Evolutionary conservation across 257 asterid genomes (phyloP).

Genomic region (Solanum arcanum): DNA sequence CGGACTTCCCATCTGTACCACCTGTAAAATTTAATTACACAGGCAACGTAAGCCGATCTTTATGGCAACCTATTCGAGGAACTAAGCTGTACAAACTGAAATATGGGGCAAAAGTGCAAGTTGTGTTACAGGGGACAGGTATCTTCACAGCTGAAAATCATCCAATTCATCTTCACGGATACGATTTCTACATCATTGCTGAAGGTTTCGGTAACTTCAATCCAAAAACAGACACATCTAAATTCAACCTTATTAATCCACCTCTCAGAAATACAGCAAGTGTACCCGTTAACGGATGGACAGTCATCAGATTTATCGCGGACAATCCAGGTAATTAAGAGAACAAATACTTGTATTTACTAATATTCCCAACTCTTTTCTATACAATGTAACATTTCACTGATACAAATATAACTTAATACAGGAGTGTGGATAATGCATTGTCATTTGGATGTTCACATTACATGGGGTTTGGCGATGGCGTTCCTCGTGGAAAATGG

Average conservation of each 20-base stretch:
- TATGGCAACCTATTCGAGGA: slow-evolving; percentile 60
- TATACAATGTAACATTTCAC: background rate
- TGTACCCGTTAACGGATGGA: slow-evolving; percentile 81
- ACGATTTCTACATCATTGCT: slow-evolving; percentile 67
- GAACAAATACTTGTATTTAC: background rate
- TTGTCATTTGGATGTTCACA: slow-evolving; percentile 86
- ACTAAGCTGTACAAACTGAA: slow-evolving; percentile 54
- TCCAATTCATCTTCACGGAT: slow-evolving; percentile 87
- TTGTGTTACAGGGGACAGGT: slow-evolving; percentile 77
- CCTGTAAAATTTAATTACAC: slow-evolving; percentile 61
- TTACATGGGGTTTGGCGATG: slow-evolving; percentile 74
- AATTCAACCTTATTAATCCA: slow-evolving; percentile 72
- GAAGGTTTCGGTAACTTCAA: slow-evolving; percentile 85
- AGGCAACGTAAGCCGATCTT: slow-evolving; percentile 64
- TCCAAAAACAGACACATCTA: slow-evolving; percentile 34
- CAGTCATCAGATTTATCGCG: slow-evolving; percentile 77
- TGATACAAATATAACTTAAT: background rate
- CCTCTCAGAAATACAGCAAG: slow-evolving; percentile 71
- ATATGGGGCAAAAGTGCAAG: slow-evolving; percentile 66
- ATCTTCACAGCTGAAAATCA: slow-evolving; percentile 73
- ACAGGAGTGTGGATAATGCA: slow-evolving; percentile 84
- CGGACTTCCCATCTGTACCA: slow-evolving; percentile 62
- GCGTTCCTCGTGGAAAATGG: slow-evolving; percentile 75
- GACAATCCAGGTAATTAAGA: slow-evolving; percentile 68
- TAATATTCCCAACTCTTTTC: background rate